Evolutionary conservation across 768 basidiomycete genomes (phyloP).

Genomic region (Pulveroboletus sp.): DNA sequence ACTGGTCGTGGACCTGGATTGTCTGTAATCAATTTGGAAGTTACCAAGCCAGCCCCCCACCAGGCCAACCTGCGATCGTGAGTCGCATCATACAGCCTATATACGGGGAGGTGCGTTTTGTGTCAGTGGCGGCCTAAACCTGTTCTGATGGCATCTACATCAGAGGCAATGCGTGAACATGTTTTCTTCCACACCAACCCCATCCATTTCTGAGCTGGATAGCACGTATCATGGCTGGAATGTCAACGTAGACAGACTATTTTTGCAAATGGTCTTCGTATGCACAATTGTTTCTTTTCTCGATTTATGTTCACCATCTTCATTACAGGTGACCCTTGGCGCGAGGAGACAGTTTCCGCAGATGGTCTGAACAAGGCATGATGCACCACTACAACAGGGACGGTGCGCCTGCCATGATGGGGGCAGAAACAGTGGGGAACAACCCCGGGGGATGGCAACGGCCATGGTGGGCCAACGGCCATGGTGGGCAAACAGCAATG

Average conservation of each 20-base stretch:
- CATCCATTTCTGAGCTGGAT: slow-evolving; percentile 45
- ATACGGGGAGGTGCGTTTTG: slow-evolving; percentile 25
- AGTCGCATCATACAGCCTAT: slow-evolving; percentile 33
- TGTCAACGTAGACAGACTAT: slow-evolving; percentile 52
- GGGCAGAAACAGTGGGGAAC: too few species aligned
- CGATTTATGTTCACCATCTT: background rate
- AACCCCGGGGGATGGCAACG: too few species aligned
- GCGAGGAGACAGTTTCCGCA: slow-evolving; percentile 65
- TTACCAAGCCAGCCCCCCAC: slow-evolving; percentile 38
- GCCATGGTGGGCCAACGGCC: too few species aligned
- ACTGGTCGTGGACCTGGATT: slow-evolving; percentile 72
- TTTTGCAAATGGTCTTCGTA: slow-evolving; percentile 71
- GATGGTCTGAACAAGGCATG: slow-evolving; percentile 41
- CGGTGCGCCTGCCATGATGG: too few species aligned
- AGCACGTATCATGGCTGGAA: slow-evolving; percentile 59
- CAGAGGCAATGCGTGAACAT: slow-evolving; percentile 68
- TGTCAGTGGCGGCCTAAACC: background rate
- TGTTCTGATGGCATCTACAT: background rate
- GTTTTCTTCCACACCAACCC: slow-evolving; percentile 49
- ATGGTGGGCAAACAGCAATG: too few species aligned
- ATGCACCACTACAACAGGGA: slow-evolving; percentile 48
- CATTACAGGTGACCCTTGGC: slow-evolving; percentile 66
- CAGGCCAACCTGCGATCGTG: slow-evolving; percentile 31
- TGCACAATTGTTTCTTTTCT: slow-evolving; percentile 15
- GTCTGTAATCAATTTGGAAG: slow-evolving; percentile 72